Conservation (phyloP, 2,329 filamentous ascomycete species). For the Monilinia aucupariae region DNA sequence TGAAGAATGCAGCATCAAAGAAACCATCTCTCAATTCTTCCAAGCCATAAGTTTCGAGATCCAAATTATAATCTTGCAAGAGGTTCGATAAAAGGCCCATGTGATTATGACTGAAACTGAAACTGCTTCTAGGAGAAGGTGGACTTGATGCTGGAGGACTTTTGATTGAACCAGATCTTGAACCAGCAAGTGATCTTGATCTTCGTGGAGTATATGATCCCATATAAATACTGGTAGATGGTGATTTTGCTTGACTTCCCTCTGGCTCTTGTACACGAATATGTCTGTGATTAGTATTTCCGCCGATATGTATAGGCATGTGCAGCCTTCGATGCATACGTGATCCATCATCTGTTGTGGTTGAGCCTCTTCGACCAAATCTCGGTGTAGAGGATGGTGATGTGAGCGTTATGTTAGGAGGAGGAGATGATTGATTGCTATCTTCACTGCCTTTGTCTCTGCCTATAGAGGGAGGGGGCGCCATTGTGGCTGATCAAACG, state of each 20-base stretch:
- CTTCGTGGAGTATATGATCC: slow-evolving; percentile 34
- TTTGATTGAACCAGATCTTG: slow-evolving; percentile 12
- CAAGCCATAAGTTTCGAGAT: slow-evolving; percentile 41
- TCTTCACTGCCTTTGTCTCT: too few relatives aligned
- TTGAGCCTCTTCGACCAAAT: slow-evolving; percentile 1
- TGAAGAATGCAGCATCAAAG: slow-evolving; percentile 41
- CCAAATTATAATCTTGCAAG: slow-evolving; percentile 34
- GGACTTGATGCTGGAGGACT: slow-evolving; percentile 27
- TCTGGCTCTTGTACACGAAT: slow-evolving; percentile 28
- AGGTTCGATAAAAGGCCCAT: slow-evolving; percentile 31
- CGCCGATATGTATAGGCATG: slow-evolving; percentile 8
- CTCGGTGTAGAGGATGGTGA: slow-evolving; percentile 16
- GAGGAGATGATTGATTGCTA: slow-evolving; percentile 4
- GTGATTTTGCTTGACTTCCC: slow-evolving; percentile 21
- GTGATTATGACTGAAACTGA: slow-evolving; percentile 30
- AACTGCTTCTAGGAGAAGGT: slow-evolving; percentile 26
- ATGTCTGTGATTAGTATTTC: slow-evolving; percentile 24
- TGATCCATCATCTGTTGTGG: slow-evolving; percentile 16
- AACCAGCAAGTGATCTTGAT: slow-evolving; percentile 25
- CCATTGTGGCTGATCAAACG: slow-evolving; percentile 18
- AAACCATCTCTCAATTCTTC: slow-evolving; percentile 42
- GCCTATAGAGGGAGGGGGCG: slow-evolving; percentile 21
- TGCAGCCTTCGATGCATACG: slow-evolving; percentile 22
- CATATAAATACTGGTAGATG: slow-evolving; percentile 33
- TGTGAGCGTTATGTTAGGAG: slow-evolving; percentile 23